Evolutionary conservation across 257 asterid species (phyloP), one percentile per base, ranked within the genome.

Genomic region (Solanum peruvianum): DNA sequence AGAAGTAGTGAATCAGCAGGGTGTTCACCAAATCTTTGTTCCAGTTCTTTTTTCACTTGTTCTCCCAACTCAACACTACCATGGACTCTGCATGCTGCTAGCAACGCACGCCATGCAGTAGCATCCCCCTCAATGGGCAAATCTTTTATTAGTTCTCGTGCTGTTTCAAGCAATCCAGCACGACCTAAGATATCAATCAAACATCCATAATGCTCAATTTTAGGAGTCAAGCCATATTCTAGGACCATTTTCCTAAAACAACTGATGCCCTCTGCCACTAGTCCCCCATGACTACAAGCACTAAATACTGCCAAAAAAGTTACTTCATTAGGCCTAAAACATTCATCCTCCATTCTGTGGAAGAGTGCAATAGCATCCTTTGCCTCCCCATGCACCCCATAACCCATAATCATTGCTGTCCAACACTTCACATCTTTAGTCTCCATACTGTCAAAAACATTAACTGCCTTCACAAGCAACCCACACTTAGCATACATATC

Each of bases 261-360:
- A 18, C 77, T 78, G 62, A 91, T 84, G 42, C 95, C 98, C 85
- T 93, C 94, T 0, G 27, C 86, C 37, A 93, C 93, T 86, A 93
- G 78, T 45, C 96, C 96, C 27, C 92, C 94, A 41, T 93, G 98
- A 88, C 98, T 93, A 73, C 96, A 94, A 70, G 95, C 92, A 89
- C 86, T 92, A 64, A 93, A 49, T 44, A 93, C 91, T 1, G 95
- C 91, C 92, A 93, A 91, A 86, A 94, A 93, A 25, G 96, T 94
- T 85, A 94, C 96, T 62, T 92, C 93, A 29, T 94, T 94, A 1
- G 98, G 97, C 66, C 44, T 85, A 60, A 78, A 86, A 3, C 93
- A 91, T 62, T 92, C 95, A 60, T 92, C 83, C 91, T 90, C 96
- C 96, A 93, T 94, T 80, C 89, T 84, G 13, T 31, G 83, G 64